Conservation (phyloP, 345 rosid species). For the Litchi chinensis region DNA sequence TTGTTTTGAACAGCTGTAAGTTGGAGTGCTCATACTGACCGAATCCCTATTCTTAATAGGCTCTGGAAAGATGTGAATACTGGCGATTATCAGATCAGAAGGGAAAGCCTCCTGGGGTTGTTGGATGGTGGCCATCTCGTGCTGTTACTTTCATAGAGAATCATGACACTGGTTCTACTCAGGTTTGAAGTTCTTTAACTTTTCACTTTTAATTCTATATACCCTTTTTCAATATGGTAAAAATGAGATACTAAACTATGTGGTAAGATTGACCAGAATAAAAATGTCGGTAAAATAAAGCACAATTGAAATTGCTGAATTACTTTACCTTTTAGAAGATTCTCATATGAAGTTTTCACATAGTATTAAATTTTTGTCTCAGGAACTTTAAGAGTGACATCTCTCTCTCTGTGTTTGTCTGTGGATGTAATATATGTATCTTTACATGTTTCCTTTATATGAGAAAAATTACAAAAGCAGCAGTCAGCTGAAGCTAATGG, state of each 20-base stretch:
- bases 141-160: conserved; percentile 96
- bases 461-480: not conserved
- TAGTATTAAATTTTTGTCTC: not conserved
- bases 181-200: conserved; percentile 46
- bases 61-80: conserved; percentile 80
- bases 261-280: not conserved
- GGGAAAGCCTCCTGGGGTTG: conserved; percentile 95
- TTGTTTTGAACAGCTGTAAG: not conserved
- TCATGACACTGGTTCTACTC: conserved; percentile 99
- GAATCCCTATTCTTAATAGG: conserved; percentile 38
- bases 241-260: not conserved
- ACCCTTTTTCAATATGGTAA: not conserved
- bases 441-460: not conserved
- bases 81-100: conserved; percentile 91
- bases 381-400: not conserved
- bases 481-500: too few species aligned
- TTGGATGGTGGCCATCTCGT: conserved; percentile 99
- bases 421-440: not conserved
- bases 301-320: not conserved
- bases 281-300: not conserved
- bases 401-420: not conserved
- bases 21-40: conserved; percentile 2
- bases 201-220: not conserved
- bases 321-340: conserved; percentile 2
- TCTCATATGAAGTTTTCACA: not conserved